Evolutionary conservation across 2,329 filamentous ascomycete species (phyloP).

Genomic region (Cercospora canescens): DNA sequence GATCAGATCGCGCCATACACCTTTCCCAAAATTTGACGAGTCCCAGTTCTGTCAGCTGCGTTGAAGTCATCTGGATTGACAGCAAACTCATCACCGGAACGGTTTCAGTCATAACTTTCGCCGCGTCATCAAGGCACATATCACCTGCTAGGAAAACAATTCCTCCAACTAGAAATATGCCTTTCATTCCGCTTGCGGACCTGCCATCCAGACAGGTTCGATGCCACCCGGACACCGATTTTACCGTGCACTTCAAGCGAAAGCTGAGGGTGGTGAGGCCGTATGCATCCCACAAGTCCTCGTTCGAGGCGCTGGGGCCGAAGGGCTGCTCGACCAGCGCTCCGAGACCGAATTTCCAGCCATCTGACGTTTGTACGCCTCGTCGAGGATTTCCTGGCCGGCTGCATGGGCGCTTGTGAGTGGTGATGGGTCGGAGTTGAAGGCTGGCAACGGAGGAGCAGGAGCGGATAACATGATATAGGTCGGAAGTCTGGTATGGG

Average conservation of each 20-base stretch:
- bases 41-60: neutral
- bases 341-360: neutral
- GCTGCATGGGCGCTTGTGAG: neutral
- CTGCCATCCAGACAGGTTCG: conserved; percentile 1
- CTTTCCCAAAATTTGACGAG: neutral
- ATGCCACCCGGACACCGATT: conserved; percentile 2
- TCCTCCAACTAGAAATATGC: neutral
- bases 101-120: neutral
- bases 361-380: neutral
- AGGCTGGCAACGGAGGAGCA: neutral
- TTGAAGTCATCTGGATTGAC: neutral
- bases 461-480: too few species aligned
- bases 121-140: too few species aligned
- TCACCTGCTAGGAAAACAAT: too few species aligned
- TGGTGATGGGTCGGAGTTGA: neutral
- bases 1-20: neutral
- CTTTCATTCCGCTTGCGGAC: neutral
- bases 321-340: neutral
- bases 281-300: neutral
- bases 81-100: neutral
- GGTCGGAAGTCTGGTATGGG: too few species aligned
- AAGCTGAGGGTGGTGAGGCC: neutral
- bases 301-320: neutral
- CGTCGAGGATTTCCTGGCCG: neutral
- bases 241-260: neutral